A percentile compares a stretch with the other conserved stretches of the same genome.
Evolutionary conservation across 2,329 filamentous ascomycete species (phyloP).

Genomic region (Thielaviopsis ethacetica): DNA sequence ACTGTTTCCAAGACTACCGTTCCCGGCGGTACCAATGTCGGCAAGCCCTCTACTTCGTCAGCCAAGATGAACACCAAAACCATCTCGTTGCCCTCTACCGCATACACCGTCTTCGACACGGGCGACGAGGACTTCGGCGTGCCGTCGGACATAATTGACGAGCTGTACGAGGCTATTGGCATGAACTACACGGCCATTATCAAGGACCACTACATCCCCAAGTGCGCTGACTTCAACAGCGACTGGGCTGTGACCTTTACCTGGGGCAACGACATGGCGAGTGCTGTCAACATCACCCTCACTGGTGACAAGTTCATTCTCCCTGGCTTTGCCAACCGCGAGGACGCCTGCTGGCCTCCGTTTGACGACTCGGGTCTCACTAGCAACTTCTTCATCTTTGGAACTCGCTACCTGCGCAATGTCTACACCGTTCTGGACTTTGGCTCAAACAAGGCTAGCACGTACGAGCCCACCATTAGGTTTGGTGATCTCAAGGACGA

Average conservation of each 20-base stretch:
- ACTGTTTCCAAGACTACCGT: constrained; percentile 6
- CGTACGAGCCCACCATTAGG: constrained; percentile 13
- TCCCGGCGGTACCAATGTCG: constrained; percentile 13
- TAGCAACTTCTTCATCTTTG: constrained; percentile 18
- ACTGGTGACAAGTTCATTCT: constrained; percentile 19
- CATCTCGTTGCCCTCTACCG: not conserved
- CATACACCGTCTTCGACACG: constrained; percentile 20
- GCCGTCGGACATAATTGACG: constrained; percentile 15
- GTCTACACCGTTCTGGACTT: constrained; percentile 22
- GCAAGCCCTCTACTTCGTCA: constrained; percentile 18
- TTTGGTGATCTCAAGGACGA: constrained; percentile 16
- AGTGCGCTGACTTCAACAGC: constrained; percentile 22
- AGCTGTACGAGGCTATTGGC: constrained; percentile 20
- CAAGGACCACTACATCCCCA: constrained; percentile 16
- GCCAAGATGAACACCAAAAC: constrained; percentile 13
- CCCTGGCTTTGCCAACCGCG: constrained; percentile 20
- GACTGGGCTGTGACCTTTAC: constrained; percentile 20
- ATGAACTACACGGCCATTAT: constrained; percentile 21
- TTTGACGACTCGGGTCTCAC: constrained; percentile 16
- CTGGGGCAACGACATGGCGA: constrained; percentile 14
- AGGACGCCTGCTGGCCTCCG: constrained; percentile 22
- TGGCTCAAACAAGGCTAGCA: constrained; percentile 12
- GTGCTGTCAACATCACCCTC: constrained; percentile 17
- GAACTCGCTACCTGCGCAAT: constrained; percentile 17
- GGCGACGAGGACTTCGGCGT: constrained; percentile 18